A percentile compares a stretch with the other conserved stretches of the same genome.
phyloP scores from a whole-genome alignment of 2,329 filamentous ascomycete genomes.

The Endocalyx cinctus region DNA sequence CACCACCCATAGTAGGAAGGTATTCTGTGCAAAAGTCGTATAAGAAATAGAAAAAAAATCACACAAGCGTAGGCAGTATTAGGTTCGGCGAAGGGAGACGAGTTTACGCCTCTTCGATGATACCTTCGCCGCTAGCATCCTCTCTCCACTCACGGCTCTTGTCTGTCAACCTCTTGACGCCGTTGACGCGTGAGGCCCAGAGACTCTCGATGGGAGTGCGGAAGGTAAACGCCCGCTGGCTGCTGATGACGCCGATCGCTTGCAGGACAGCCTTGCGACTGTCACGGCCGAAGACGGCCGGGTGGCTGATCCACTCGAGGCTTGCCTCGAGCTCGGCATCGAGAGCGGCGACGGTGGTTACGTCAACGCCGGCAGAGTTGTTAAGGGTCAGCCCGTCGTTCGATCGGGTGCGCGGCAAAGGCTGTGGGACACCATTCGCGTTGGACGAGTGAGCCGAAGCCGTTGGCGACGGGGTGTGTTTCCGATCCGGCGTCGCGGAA shows the following conservation, averaged over 20 bases:
- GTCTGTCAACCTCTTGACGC: constrained; percentile 77
- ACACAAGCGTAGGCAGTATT: too few species aligned
- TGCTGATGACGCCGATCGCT: constrained; percentile 93
- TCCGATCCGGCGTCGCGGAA: constrained; percentile 47
- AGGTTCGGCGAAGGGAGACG: too few species aligned
- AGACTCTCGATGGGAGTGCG: constrained; percentile 82
- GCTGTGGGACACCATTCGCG: constrained; percentile 32
- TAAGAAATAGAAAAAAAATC: too few species aligned
- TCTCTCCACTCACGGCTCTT: constrained; percentile 90
- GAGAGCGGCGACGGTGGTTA: constrained; percentile 74
- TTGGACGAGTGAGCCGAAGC: constrained; percentile 42
- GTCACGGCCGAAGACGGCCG: constrained; percentile 88
- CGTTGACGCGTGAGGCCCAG: constrained; percentile 79
- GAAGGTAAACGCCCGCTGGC: constrained; percentile 90
- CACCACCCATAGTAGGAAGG: too few species aligned
- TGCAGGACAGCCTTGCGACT: constrained; percentile 94
- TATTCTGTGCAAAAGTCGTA: too few species aligned
- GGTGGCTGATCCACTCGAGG: constrained; percentile 96
- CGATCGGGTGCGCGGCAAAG: constrained; percentile 48
- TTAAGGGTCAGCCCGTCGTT: constrained; percentile 54
- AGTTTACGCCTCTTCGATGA: constrained; percentile 58
- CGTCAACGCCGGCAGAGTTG: constrained; percentile 69
- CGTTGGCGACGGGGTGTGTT: constrained; percentile 51
- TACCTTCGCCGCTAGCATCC: constrained; percentile 69
- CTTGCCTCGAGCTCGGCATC: constrained; percentile 87